Percentiles rank a stretch among this genome's conserved stretches.
These are phyloP conservation scores for Penicillium maclennaniae DNA, from an alignment of 495 filamentous ascomycete species.

Conservation along the genomic window DNA sequence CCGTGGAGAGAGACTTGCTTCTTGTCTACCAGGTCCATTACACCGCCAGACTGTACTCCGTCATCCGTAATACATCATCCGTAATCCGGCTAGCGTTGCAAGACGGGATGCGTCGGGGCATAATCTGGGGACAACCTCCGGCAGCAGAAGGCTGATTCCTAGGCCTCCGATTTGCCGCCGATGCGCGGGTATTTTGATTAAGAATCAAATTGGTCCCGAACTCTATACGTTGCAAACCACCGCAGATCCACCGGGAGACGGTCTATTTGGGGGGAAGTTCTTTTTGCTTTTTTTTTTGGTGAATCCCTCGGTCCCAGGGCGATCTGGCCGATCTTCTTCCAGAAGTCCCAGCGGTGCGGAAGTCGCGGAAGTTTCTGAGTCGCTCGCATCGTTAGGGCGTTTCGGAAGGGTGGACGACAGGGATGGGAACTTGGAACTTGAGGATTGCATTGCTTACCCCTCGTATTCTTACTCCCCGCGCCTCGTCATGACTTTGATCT, in stretches of 20 bases:
- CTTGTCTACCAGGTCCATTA: not conserved
- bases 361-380: not conserved
- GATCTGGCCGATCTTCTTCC: constrained; percentile 4
- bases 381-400: not conserved
- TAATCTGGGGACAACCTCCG: constrained; percentile 7
- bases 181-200: not conserved
- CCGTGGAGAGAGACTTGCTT: not conserved
- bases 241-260: not conserved
- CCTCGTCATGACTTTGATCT: not conserved
- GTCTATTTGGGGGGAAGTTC: not conserved
- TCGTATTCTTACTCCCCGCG: not conserved
- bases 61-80: not conserved
- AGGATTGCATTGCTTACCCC: not conserved
- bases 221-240: not conserved
- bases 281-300: not conserved
- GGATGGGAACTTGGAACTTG: not conserved
- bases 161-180: constrained; percentile 20
- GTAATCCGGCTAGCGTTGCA: not conserved
- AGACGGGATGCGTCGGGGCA: not conserved
- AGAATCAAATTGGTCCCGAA: not conserved
- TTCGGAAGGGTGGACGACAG: not conserved
- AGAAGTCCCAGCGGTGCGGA: not conserved
- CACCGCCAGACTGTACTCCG: not conserved
- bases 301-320: constrained; percentile 2
- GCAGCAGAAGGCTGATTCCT: constrained; percentile 8